Conservation (phyloP, 148 eudicot species). For the Cornus controversa region DNA sequence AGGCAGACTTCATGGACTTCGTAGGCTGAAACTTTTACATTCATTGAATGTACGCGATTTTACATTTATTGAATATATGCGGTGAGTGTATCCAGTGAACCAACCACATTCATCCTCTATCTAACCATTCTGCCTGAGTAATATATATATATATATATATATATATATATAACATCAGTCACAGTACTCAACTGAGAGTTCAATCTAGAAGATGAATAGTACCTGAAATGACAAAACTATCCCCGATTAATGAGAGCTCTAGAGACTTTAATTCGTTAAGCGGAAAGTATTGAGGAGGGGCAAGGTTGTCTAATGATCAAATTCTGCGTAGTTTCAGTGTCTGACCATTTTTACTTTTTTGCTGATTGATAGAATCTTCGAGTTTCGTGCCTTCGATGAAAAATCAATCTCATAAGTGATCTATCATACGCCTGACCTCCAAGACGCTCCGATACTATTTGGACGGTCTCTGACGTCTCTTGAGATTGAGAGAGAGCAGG, state of each 20-base stretch:
- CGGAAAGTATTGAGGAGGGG: neutral
- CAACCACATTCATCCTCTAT: no score
- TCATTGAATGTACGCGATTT: no score
- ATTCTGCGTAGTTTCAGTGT: no score
- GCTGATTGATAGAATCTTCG: conserved; percentile 10
- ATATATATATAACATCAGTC: neutral
- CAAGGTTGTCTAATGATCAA: neutral
- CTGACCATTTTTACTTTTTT: neutral
- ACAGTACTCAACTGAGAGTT: conserved; percentile 12
- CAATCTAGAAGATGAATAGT: neutral
- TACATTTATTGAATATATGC: no score
- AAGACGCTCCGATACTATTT: neutral
- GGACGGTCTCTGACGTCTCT: neutral
- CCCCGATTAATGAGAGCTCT: neutral
- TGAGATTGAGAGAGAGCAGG: no score
- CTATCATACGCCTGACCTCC: conserved; percentile 7
- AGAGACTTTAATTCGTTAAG: no score
- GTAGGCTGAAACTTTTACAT: no score
- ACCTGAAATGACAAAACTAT: neutral
- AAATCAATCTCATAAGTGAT: neutral
- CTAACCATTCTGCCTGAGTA: no score
- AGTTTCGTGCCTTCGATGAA: conserved; percentile 19
- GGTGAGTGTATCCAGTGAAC: no score
- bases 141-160: no score
- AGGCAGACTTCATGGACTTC: no score